Percentiles rank a stretch among this genome's conserved stretches.
phyloP scores from a whole-genome alignment of 2,329 filamentous ascomycete genomes.

The Microthyrium microscopicum region DNA sequence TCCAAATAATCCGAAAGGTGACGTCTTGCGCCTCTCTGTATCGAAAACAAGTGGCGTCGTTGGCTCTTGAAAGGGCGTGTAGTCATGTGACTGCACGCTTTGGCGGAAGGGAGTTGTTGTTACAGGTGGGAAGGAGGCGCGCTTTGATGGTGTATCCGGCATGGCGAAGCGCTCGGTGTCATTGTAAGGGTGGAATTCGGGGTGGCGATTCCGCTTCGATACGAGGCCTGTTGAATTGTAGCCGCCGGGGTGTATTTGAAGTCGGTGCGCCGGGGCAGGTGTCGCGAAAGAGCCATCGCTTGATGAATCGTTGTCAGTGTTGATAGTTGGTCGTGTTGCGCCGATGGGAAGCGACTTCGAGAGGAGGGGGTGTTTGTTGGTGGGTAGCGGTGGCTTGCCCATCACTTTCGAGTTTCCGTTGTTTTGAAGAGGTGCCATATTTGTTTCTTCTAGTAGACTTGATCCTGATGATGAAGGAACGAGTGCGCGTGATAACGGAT shows the following conservation, averaged over 20 bases:
- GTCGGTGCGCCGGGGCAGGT: constrained; percentile 58
- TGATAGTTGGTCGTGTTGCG: constrained; percentile 31
- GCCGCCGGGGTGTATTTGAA: constrained; percentile 61
- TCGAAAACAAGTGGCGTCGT: constrained; percentile 65
- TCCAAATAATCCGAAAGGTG: constrained; percentile 64
- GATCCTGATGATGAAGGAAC: constrained; percentile 77
- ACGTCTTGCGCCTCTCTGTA: constrained; percentile 61
- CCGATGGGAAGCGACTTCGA: constrained; percentile 62
- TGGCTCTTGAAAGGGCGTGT: too few relatives aligned
- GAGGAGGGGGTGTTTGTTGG: constrained; percentile 26
- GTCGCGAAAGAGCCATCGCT: constrained; percentile 48
- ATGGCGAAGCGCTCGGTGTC: constrained; percentile 42
- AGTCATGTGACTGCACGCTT: constrained; percentile 40
- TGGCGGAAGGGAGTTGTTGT: constrained; percentile 40
- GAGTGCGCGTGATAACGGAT: constrained; percentile 73
- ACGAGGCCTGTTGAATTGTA: constrained; percentile 92
- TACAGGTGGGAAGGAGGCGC: constrained; percentile 55
- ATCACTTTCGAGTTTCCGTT: too few relatives aligned
- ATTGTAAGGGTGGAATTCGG: constrained; percentile 41
- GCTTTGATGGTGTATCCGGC: constrained; percentile 94
- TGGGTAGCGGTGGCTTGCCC: background rate
- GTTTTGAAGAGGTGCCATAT: too few relatives aligned
- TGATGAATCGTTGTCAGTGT: constrained; percentile 17
- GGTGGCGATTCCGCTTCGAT: constrained; percentile 74
- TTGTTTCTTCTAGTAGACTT: constrained; percentile 52